Conservation (phyloP, 2,329 filamentous ascomycete species). For the Diaporthe sp. region DNA sequence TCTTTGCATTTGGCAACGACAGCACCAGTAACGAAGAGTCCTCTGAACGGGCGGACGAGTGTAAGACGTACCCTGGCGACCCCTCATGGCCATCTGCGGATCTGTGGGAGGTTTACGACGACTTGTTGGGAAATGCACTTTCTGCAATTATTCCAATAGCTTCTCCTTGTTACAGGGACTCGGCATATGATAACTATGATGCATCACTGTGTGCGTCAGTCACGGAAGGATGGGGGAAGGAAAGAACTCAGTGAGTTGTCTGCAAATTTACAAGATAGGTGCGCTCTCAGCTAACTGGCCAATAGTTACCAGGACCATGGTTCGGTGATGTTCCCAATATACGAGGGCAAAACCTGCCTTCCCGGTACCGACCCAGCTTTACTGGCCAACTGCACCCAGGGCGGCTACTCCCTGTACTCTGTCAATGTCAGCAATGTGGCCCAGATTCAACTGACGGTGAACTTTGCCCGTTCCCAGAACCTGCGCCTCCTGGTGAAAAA, state of each 20-base stretch:
- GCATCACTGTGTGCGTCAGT: conserved; percentile 48
- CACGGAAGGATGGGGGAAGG: conserved; percentile 48
- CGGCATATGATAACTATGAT: conserved; percentile 44
- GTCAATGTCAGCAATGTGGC: conserved; percentile 56
- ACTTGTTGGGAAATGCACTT: conserved; percentile 49
- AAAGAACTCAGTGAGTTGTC: conserved; percentile 45
- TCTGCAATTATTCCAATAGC: conserved; percentile 52
- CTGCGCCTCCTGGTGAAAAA: conserved; percentile 66
- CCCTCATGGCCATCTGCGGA: conserved; percentile 47
- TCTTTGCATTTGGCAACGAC: conserved; percentile 52
- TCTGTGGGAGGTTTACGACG: conserved; percentile 49
- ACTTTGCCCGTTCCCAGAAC: conserved; percentile 61
- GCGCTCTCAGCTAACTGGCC: background rate
- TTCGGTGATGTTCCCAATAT: conserved; percentile 55
- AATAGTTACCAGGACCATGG: conserved; percentile 52
- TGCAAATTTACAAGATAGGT: background rate
- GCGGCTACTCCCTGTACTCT: conserved; percentile 57
- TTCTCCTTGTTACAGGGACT: conserved; percentile 50
- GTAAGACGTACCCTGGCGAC: conserved; percentile 55
- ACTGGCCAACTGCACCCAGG: conserved; percentile 51
- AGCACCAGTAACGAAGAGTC: conserved; percentile 43
- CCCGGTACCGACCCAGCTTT: conserved; percentile 37
- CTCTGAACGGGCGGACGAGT: conserved; percentile 45
- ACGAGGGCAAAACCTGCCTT: conserved; percentile 50
- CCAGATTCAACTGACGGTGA: conserved; percentile 60